A percentile compares a stretch with the other conserved stretches of the same genome.
phyloP scores from a whole-genome alignment of 768 basidiomycete genomes.

The Phaeotremella skinneri region DNA sequence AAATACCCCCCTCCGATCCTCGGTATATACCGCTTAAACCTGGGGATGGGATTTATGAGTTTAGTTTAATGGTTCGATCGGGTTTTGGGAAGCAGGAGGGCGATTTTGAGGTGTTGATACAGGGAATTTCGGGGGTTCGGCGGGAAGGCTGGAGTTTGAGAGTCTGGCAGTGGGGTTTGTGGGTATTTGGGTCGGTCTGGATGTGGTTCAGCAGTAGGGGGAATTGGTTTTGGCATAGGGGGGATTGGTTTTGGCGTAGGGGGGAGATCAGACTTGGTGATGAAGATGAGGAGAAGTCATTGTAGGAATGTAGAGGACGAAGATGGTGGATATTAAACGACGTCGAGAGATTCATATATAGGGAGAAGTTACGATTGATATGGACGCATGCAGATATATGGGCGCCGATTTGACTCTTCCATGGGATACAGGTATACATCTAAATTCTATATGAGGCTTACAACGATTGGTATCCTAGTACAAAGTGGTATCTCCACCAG shows the following conservation, averaged over 20 bases:
- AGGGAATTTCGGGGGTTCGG: constrained; percentile 6
- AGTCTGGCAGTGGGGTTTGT: constrained; percentile 11
- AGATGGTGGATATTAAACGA: too few relatives aligned
- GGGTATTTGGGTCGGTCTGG: constrained; percentile 7
- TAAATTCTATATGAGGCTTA: too few relatives aligned
- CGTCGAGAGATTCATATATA: too few relatives aligned
- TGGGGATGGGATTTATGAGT: constrained; percentile 43
- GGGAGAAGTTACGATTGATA: too few relatives aligned
- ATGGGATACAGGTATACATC: too few relatives aligned
- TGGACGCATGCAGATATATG: too few relatives aligned
- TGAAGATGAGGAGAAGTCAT: constrained; percentile 3
- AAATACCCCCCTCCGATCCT: constrained; percentile 32
- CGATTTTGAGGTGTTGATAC: constrained; percentile 43
- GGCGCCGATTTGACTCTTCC: too few relatives aligned
- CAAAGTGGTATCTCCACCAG: too few relatives aligned
- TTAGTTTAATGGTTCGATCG: constrained; percentile 52
- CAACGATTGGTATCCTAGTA: too few relatives aligned
- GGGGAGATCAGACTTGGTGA: constrained; percentile 4
- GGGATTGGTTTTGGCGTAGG: not conserved
- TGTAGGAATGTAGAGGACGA: too few relatives aligned
- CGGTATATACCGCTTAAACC: constrained; percentile 41
- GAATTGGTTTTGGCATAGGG: not conserved
- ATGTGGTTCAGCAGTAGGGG: constrained; percentile 1
- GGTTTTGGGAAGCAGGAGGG: constrained; percentile 51
- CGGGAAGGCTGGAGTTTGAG: not conserved